Conservation (phyloP, 345 rosid genomes). For the Pelargonium nanum region DNA sequence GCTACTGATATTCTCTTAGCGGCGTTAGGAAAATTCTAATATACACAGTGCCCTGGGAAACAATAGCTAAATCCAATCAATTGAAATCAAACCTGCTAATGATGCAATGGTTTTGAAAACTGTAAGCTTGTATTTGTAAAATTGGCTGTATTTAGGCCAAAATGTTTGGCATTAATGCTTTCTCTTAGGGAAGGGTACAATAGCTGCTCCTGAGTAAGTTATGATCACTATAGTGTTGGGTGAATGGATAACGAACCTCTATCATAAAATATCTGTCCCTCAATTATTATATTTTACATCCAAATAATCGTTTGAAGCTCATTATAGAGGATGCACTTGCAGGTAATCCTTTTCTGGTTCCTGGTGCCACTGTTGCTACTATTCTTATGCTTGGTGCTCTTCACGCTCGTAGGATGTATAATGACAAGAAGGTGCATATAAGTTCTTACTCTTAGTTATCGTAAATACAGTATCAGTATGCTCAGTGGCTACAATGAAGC, state of each 20-base stretch:
- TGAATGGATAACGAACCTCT: background rate
- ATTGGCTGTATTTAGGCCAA: background rate
- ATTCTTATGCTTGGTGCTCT: slow-evolving; percentile 94
- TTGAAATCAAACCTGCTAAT: background rate
- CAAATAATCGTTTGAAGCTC: background rate
- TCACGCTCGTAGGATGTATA: slow-evolving; percentile 84
- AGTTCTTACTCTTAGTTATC: background rate
- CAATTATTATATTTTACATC: background rate
- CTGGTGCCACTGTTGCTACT: slow-evolving; percentile 88
- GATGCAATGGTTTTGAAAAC: background rate
- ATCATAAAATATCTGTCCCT: background rate
- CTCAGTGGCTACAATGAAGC: background rate
- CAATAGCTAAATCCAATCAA: background rate
- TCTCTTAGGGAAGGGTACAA: no score
- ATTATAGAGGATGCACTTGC: slow-evolving; percentile 8
- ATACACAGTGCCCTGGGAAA: background rate
- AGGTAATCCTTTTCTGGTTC: slow-evolving; percentile 65
- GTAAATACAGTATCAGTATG: background rate
- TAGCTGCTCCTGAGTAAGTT: no score
- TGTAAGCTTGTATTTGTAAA: background rate
- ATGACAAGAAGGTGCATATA: slow-evolving; percentile 62
- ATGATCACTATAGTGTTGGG: no score
- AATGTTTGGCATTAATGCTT: background rate
- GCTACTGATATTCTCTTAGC: background rate
- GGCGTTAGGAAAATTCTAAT: background rate